phyloP scores from a whole-genome alignment of 192 early-diverging fungal species.

The Gigaspora rosea region DNA sequence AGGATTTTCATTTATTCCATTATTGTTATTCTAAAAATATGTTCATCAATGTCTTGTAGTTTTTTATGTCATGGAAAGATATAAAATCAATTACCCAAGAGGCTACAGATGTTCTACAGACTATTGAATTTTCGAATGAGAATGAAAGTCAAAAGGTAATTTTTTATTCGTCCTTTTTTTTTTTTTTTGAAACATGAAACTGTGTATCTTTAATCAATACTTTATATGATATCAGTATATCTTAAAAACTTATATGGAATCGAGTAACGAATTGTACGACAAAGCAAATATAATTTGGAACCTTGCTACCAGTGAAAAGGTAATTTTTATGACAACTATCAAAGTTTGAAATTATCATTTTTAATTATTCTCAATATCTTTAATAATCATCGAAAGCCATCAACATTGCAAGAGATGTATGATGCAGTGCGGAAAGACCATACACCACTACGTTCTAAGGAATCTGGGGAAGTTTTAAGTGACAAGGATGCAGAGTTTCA shows the following conservation, averaged over 20 bases:
- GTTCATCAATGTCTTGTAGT: conserved; percentile 32
- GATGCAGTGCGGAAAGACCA: conserved; percentile 8
- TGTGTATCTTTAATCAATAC: neutral
- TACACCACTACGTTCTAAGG: too few relatives aligned
- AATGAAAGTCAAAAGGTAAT: neutral
- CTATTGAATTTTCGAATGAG: neutral
- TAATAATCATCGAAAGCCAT: neutral
- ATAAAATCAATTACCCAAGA: conserved; percentile 38
- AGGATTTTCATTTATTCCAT: neutral
- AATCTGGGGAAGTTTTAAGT: neutral
- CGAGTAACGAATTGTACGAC: neutral
- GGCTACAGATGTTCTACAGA: neutral
- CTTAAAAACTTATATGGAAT: neutral
- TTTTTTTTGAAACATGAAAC: too few relatives aligned
- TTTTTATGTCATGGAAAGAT: conserved; percentile 45
- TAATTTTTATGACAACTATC: neutral
- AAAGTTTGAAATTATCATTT: neutral
- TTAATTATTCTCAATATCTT: neutral
- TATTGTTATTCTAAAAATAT: neutral
- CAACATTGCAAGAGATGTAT: conserved; percentile 7
- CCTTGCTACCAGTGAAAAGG: neutral
- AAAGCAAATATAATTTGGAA: conserved; percentile 2
- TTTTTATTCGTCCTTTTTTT: neutral
- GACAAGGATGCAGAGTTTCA: neutral
- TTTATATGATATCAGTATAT: conserved; percentile 1